Conservation (phyloP, 345 rosid species). For the Eucalyptus pumila region DNA sequence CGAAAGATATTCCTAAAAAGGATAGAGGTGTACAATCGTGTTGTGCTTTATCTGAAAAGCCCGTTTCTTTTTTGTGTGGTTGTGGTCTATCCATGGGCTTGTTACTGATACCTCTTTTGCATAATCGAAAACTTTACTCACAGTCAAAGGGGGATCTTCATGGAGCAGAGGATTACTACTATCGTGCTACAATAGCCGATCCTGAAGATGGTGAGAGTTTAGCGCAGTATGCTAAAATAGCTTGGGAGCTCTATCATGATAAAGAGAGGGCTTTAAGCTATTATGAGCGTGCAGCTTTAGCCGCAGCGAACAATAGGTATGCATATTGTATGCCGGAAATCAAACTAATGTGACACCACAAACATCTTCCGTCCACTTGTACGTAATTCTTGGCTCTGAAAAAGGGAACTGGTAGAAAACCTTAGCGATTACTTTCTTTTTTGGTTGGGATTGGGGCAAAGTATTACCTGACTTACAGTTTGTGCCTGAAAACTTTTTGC, state of each 20-base stretch:
- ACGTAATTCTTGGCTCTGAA: neutral
- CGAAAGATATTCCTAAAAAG: neutral
- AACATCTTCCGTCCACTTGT: neutral
- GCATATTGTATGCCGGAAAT: neutral
- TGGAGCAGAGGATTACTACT: constrained; percentile 67
- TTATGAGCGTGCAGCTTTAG: constrained; percentile 55
- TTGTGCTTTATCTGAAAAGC: neutral
- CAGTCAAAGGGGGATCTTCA: constrained; percentile 65
- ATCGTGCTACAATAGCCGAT: constrained; percentile 46
- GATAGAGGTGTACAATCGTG: neutral
- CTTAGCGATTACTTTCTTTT: neutral
- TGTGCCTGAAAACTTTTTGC: neutral
- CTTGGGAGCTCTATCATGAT: constrained; percentile 62
- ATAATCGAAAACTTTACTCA: neutral
- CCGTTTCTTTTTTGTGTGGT: neutral
- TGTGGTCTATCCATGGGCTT: neutral
- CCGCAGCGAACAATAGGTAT: constrained; percentile 63
- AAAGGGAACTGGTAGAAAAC: neutral
- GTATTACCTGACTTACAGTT: neutral
- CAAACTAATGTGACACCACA: neutral
- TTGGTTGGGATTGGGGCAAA: neutral
- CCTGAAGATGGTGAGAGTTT: constrained; percentile 50
- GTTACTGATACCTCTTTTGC: neutral
- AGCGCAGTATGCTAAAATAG: constrained; percentile 48
- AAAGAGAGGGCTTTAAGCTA: constrained; percentile 36